These are phyloP conservation scores for Arthrobotrys sphaeroides DNA, from an alignment of 2,329 filamentous ascomycete genomes.

Conservation along the genomic window DNA sequence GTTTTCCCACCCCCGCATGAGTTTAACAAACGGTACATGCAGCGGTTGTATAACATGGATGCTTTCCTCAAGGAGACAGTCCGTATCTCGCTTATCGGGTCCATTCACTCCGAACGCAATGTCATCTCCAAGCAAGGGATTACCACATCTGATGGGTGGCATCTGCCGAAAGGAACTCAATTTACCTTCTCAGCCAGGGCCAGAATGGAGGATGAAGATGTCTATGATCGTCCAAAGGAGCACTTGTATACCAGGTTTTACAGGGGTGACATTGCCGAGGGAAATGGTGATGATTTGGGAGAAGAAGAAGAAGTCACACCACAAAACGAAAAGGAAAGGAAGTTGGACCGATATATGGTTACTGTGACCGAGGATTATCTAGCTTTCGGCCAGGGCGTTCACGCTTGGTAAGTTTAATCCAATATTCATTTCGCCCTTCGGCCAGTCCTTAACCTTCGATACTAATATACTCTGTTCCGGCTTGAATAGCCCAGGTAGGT, in stretches of 20 bases:
- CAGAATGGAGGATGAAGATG: constrained; percentile 26
- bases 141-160: constrained; percentile 20
- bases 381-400: constrained; percentile 35
- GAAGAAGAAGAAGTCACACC: constrained; percentile 27
- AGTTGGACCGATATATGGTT: constrained; percentile 51
- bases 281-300: background rate
- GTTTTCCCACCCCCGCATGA: constrained; percentile 51
- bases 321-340: constrained; percentile 34
- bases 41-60: constrained; percentile 46
- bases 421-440: too few species aligned
- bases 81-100: constrained; percentile 25
- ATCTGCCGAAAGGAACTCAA: constrained; percentile 22
- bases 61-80: constrained; percentile 49
- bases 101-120: constrained; percentile 32
- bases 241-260: constrained; percentile 42
- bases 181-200: constrained; percentile 23
- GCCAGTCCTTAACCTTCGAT: background rate
- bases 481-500: constrained; percentile 41
- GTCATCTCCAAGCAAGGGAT: constrained; percentile 32
- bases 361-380: constrained; percentile 49
- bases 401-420: constrained; percentile 37
- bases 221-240: constrained; percentile 35
- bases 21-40: constrained; percentile 51
- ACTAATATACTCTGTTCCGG: background rate
- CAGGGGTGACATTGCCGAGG: constrained; percentile 18